These are phyloP conservation scores for Aspergillus calidoustus DNA, from an alignment of 2,329 filamentous ascomycete species.

Conservation along the genomic window DNA sequence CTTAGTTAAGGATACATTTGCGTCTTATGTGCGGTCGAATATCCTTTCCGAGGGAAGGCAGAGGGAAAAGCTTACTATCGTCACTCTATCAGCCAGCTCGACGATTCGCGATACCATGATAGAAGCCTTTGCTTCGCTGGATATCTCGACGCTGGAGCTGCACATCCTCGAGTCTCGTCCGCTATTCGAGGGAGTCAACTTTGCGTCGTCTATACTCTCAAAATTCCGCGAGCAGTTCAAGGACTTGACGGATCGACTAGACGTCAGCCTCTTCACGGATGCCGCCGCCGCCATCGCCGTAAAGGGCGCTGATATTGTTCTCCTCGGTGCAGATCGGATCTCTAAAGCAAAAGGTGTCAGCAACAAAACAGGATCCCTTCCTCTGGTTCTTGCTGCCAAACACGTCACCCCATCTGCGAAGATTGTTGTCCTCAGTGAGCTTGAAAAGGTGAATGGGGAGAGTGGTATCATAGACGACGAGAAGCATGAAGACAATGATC, in stretches of 20 bases:
- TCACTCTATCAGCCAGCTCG: slow-evolving; percentile 68
- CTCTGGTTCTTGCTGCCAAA: slow-evolving; percentile 60
- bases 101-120: slow-evolving; percentile 60
- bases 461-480: slow-evolving; percentile 52
- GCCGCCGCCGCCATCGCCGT: slow-evolving; percentile 62
- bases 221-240: slow-evolving; percentile 28
- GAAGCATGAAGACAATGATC: slow-evolving; percentile 58
- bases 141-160: slow-evolving; percentile 54
- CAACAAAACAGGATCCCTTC: slow-evolving; percentile 70
- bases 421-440: slow-evolving; percentile 62
- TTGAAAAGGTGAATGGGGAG: slow-evolving; percentile 64
- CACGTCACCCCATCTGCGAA: slow-evolving; percentile 52
- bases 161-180: slow-evolving; percentile 70
- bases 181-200: slow-evolving; percentile 65
- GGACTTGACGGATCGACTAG: slow-evolving; percentile 29
- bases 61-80: slow-evolving; percentile 49
- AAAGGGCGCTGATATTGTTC: slow-evolving; percentile 58
- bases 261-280: slow-evolving; percentile 62
- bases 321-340: slow-evolving; percentile 69
- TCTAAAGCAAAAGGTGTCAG: slow-evolving; percentile 61
- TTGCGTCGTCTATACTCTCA: slow-evolving; percentile 50
- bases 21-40: slow-evolving; percentile 29
- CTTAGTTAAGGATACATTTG: slow-evolving; percentile 32
- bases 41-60: slow-evolving; percentile 16
- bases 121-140: slow-evolving; percentile 42